These are phyloP conservation scores for Oryza glaberrima DNA, from an alignment of 176 grass and related monocot genomes.

Conservation along the genomic window DNA sequence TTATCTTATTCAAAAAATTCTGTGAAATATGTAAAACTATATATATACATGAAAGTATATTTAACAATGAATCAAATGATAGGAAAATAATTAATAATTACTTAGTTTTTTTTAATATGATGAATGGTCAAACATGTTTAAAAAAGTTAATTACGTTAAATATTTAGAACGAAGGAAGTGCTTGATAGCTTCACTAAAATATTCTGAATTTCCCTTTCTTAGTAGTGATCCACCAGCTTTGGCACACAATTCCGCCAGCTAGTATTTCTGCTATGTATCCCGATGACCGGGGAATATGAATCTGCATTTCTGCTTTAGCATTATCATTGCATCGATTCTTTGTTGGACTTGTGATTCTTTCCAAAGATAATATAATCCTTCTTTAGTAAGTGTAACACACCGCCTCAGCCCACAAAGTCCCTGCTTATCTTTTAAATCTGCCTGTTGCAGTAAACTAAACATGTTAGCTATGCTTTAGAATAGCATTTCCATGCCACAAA, in stretches of 20 bases:
- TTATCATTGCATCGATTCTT: conserved; percentile 26
- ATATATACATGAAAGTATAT: too few relatives aligned
- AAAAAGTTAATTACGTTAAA: too few relatives aligned
- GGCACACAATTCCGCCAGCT: conserved; percentile 3
- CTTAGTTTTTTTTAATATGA: too few relatives aligned
- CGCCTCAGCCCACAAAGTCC: not conserved
- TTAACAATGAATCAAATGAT: too few relatives aligned
- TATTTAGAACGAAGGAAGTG: too few relatives aligned
- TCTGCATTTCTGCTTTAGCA: not conserved
- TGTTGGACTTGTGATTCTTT: not conserved
- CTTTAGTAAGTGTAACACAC: conserved; percentile 11
- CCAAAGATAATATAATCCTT: not conserved
- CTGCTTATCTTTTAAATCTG: not conserved
- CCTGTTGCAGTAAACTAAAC: conserved; percentile 1
- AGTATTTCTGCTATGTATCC: not conserved
- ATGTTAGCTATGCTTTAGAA: not conserved
- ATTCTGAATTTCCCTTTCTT: not conserved
- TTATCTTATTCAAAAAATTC: too few relatives aligned
- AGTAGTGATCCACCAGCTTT: not conserved
- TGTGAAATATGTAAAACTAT: too few relatives aligned
- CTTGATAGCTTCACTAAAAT: not conserved
- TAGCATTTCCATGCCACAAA: not conserved
- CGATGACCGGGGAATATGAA: not conserved
- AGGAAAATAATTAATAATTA: too few relatives aligned
- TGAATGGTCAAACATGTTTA: too few relatives aligned